Evolutionary conservation across 352 stramenopile genomes (phyloP).

Genomic region (Blastocystis hominis): DNA sequence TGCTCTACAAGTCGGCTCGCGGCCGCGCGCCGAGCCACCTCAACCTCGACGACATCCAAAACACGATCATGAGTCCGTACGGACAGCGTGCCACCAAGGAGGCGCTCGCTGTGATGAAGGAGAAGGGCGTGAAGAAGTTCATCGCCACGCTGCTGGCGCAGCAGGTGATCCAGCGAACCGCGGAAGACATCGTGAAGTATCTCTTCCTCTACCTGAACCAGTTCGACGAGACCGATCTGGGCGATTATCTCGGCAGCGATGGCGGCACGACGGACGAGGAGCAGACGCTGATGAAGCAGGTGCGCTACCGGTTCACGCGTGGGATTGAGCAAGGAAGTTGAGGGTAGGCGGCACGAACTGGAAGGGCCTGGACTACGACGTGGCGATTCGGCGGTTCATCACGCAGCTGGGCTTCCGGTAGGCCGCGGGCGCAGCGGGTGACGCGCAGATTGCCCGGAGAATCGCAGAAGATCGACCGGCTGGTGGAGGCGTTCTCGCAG

Average conservation of each 20-base stretch:
- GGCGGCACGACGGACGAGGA: conserved; percentile 68
- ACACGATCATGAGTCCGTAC: background rate
- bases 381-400: conserved; percentile 87
- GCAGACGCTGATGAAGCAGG: conserved; percentile 74
- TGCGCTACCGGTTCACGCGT: conserved; percentile 85
- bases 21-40: background rate
- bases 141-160: conserved; percentile 74
- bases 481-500: conserved; percentile 89
- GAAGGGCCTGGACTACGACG: conserved; percentile 80
- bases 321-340: conserved; percentile 85
- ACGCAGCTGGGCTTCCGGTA: conserved; percentile 85
- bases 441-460: conserved; percentile 77
- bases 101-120: background rate
- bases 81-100: conserved; percentile 28
- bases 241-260: conserved; percentile 83
- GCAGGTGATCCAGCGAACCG: conserved; percentile 74
- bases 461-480: conserved; percentile 91
- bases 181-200: conserved; percentile 79
- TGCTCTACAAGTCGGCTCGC: conserved; percentile 10
- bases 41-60: background rate
- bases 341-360: conserved; percentile 16
- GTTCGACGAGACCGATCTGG: conserved; percentile 80
- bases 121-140: conserved; percentile 75
- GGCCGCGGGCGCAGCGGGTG: background rate
- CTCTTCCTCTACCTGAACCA: conserved; percentile 81